These are phyloP conservation scores for Meira nashicola DNA, from an alignment of 1,284 basidiomycete genomes.

Conservation along the genomic window DNA sequence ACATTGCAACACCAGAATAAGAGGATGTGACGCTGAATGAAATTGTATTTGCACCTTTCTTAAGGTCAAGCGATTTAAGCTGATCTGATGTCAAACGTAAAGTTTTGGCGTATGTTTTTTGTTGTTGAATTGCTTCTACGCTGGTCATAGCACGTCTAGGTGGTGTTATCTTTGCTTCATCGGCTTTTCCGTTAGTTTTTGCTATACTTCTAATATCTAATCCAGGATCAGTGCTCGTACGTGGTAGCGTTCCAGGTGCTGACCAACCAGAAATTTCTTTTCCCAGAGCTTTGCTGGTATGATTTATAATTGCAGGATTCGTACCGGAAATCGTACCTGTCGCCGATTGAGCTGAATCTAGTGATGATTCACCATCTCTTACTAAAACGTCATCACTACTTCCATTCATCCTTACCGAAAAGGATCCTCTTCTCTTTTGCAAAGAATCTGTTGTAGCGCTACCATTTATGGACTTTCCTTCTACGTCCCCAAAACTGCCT, in stretches of 20 bases:
- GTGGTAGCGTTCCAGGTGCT: conserved; percentile 15
- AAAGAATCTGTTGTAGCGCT: no score
- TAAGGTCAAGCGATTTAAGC: conserved; percentile 67
- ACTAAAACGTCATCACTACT: no score
- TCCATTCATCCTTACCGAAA: background rate
- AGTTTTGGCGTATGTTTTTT: conserved; percentile 81
- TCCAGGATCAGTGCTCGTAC: conserved; percentile 28
- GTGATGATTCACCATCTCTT: background rate
- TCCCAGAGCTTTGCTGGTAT: no score
- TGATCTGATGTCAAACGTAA: conserved; percentile 79
- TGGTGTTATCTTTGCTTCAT: background rate
- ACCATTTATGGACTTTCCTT: background rate
- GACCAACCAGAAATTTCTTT: no score
- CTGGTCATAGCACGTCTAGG: background rate
- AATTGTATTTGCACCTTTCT: conserved; percentile 82
- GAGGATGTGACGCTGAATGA: conserved; percentile 83
- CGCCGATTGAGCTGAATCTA: background rate
- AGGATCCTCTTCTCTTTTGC: conserved; percentile 1
- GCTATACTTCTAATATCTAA: conserved; percentile 16
- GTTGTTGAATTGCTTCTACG: background rate
- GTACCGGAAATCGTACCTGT: no score
- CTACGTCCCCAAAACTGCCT: background rate
- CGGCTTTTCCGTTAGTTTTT: background rate
- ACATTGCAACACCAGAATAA: conserved; percentile 72
- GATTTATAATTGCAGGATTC: no score